phyloP scores from a whole-genome alignment of 257 asterid genomes.

The Ophiorrhiza pumila region DNA sequence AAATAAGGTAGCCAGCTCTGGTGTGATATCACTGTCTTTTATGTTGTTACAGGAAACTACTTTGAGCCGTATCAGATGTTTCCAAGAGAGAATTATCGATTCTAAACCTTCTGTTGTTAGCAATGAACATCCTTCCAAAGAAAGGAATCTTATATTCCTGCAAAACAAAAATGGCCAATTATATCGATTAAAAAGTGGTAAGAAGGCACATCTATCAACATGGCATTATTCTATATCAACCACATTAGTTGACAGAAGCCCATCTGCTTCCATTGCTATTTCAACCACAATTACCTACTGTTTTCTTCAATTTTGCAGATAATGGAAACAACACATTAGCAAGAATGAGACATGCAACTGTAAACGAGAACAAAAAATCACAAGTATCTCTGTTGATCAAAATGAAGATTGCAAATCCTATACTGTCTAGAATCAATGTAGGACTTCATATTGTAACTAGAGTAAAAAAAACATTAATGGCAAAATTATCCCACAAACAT shows the following conservation, averaged over 20 bases:
- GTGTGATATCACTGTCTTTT: conserved; percentile 76
- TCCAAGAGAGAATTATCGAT: conserved; percentile 73
- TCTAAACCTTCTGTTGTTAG: conserved; percentile 84
- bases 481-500: background rate
- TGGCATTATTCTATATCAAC: background rate
- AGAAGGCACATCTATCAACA: background rate
- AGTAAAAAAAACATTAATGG: background rate
- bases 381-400: background rate
- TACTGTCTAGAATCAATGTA: background rate
- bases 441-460: no score
- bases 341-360: background rate
- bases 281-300: background rate
- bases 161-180: conserved; percentile 22
- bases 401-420: background rate
- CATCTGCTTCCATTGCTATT: background rate
- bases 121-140: conserved; percentile 86
- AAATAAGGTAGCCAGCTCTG: conserved; percentile 73
- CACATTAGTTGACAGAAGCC: background rate
- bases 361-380: background rate
- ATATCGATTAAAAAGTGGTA: no score
- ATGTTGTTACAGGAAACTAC: conserved; percentile 80
- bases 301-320: background rate
- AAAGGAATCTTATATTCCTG: conserved; percentile 63
- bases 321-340: background rate
- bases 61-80: conserved; percentile 66